Conservation (phyloP, 306 rosid genomes). For the Vigna radiata region DNA sequence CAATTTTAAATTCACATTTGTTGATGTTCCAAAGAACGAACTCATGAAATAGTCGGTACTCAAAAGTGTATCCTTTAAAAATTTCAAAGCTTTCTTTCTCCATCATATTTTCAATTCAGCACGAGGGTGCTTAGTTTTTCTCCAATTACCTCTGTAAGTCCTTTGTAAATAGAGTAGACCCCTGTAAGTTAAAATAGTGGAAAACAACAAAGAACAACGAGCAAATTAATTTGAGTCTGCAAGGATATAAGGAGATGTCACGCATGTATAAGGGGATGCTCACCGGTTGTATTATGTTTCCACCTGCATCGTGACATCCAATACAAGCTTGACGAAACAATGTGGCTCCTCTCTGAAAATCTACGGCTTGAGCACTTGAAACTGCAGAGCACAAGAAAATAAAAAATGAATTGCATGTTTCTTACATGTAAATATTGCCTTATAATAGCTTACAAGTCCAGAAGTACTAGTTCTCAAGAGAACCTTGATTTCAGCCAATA, state of each 20-base stretch:
- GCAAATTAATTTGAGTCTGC: not conserved
- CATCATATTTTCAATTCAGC: not conserved
- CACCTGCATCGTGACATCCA: conserved; percentile 90
- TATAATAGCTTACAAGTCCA: conserved; percentile 14
- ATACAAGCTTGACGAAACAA: conserved; percentile 80
- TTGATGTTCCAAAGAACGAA: not conserved
- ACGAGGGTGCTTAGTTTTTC: conserved; percentile 22
- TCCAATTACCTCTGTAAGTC: conserved; percentile 82
- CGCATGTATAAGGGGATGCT: conserved; percentile 43
- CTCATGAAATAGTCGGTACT: not conserved
- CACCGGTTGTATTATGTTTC: conserved; percentile 91
- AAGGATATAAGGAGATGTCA: not conserved
- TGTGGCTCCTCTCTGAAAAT: conserved; percentile 75
- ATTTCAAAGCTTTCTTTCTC: conserved; percentile 6
- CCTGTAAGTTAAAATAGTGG: conserved; percentile 53
- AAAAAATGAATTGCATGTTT: conserved; percentile 9
- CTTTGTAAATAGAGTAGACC: conserved; percentile 74
- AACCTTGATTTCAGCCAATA: not conserved
- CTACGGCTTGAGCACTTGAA: conserved; percentile 68
- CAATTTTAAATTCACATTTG: conserved; percentile 5
- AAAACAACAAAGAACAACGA: conserved; percentile 31
- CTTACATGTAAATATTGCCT: conserved; percentile 8
- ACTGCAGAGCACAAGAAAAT: conserved; percentile 48
- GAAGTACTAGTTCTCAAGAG: not conserved
- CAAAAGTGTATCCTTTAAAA: conserved; percentile 16